phyloP scores from a whole-genome alignment of 305 asterid genomes.

The Rubia balearica region DNA sequence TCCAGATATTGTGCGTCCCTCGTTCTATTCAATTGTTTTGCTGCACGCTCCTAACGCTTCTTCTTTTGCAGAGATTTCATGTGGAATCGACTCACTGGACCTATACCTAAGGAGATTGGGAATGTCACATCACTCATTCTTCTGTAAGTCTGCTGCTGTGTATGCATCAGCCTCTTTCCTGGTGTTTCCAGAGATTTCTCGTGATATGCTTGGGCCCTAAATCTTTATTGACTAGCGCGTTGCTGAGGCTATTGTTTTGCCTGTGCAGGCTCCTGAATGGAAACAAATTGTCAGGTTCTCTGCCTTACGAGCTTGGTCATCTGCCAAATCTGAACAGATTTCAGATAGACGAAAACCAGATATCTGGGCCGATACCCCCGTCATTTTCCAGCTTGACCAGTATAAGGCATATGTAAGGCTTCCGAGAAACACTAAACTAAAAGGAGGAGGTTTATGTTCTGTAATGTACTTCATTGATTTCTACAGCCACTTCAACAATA shows the following conservation, averaged over 20 bases:
- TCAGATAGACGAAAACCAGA: slow-evolving; percentile 40
- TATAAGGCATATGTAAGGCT: slow-evolving; percentile 33
- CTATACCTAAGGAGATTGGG: slow-evolving; percentile 44
- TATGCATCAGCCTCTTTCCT: too few species aligned
- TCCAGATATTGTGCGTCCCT: slow-evolving; percentile 24
- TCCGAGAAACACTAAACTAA: slow-evolving; percentile 3
- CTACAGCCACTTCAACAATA: slow-evolving; percentile 48
- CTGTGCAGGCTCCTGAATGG: slow-evolving; percentile 42
- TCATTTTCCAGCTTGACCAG: slow-evolving; percentile 30
- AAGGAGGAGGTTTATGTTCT: slow-evolving; percentile 9
- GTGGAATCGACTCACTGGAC: slow-evolving; percentile 45
- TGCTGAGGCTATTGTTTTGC: not conserved
- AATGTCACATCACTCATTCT: slow-evolving; percentile 26
- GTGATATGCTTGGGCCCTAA: too few species aligned
- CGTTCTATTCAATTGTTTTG: not conserved
- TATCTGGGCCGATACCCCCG: slow-evolving; percentile 39
- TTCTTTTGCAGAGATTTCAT: slow-evolving; percentile 33
- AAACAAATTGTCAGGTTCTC: slow-evolving; percentile 36
- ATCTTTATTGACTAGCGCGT: too few species aligned
- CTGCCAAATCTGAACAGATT: slow-evolving; percentile 33
- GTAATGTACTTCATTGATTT: slow-evolving; percentile 2
- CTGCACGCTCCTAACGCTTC: slow-evolving; percentile 5
- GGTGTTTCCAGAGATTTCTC: too few species aligned
- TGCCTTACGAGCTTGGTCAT: slow-evolving; percentile 39
- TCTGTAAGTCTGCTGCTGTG: slow-evolving; percentile 20